Evolutionary conservation across 2,329 filamentous ascomycete genomes (phyloP).

Genomic region (Fusarium papillatum): DNA sequence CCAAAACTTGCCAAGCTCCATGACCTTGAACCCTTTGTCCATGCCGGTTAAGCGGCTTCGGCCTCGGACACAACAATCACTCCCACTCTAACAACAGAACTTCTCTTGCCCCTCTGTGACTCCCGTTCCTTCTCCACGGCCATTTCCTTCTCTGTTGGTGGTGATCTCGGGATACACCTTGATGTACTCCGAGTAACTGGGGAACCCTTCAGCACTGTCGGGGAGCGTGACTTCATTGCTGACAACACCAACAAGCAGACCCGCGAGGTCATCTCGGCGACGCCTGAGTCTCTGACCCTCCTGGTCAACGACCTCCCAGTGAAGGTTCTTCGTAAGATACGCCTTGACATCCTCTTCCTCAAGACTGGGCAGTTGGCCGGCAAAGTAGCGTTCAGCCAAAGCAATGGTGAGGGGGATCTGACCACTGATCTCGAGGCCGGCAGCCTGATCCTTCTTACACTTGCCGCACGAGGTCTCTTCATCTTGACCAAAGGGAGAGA

Average conservation of each 20-base stretch:
- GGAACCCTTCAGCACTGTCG: not conserved
- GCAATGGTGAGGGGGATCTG: slow-evolving; percentile 17
- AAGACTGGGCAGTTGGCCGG: not conserved
- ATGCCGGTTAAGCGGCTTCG: not conserved
- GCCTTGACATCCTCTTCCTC: not conserved
- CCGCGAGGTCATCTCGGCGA: not conserved
- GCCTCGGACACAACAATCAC: not conserved
- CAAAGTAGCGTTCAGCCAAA: slow-evolving; percentile 15
- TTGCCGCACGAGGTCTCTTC: not conserved
- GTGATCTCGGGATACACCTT: not conserved
- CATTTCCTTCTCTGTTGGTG: not conserved
- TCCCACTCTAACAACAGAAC: not conserved
- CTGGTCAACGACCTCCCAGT: slow-evolving; percentile 12
- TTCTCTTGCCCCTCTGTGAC: not conserved
- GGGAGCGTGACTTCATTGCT: slow-evolving; percentile 2
- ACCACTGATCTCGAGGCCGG: slow-evolving; percentile 4
- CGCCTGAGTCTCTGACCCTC: not conserved
- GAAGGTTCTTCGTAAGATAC: not conserved
- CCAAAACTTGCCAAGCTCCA: not conserved
- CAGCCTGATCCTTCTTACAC: slow-evolving; percentile 5
- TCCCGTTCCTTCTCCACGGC: not conserved
- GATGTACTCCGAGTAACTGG: not conserved
- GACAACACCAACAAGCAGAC: not conserved
- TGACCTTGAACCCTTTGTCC: not conserved
- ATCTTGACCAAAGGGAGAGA: not conserved